These are phyloP conservation scores for Fusarium chuoi DNA, from an alignment of 2,329 filamentous ascomycete genomes.

Conservation along the genomic window DNA sequence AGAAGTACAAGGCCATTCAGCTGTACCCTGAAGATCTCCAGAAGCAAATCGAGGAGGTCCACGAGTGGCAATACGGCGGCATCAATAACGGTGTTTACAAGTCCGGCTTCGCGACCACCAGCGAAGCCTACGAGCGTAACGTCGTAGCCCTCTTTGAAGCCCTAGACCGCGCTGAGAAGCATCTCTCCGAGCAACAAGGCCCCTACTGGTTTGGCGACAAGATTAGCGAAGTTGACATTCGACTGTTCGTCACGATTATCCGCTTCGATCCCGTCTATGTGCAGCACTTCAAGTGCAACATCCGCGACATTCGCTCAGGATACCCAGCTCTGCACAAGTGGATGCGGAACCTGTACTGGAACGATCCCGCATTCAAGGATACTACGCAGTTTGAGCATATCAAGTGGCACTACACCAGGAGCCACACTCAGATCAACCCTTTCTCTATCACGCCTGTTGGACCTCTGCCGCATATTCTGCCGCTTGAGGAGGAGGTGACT, in stretches of 20 bases:
- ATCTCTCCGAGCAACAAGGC: constrained; percentile 64
- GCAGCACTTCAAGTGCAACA: constrained; percentile 89
- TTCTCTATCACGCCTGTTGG: constrained; percentile 83
- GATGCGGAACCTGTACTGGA: constrained; percentile 89
- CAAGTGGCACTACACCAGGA: constrained; percentile 77
- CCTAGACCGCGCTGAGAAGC: constrained; percentile 79
- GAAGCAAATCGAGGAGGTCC: constrained; percentile 76
- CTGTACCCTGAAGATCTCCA: constrained; percentile 75
- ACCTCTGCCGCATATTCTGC: constrained; percentile 83
- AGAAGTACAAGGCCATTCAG: constrained; percentile 68
- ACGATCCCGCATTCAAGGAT: constrained; percentile 77
- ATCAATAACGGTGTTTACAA: constrained; percentile 80
- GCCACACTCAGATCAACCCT: constrained; percentile 74
- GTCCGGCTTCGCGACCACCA: constrained; percentile 85
- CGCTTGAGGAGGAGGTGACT: constrained; percentile 79
- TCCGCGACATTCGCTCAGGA: constrained; percentile 83
- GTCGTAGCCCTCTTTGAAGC: constrained; percentile 77
- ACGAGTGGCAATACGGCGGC: constrained; percentile 81
- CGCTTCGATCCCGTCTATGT: constrained; percentile 85
- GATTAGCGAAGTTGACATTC: constrained; percentile 84
- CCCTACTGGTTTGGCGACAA: constrained; percentile 80
- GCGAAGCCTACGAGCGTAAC: constrained; percentile 83
- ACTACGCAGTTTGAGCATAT: constrained; percentile 96
- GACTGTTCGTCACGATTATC: constrained; percentile 78
- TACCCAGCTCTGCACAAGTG: constrained; percentile 85